Percentiles rank a stretch among this genome's conserved stretches.
phyloP scores from a whole-genome alignment of 106 monocot genomes.

The Dendrobium huoshanense region DNA sequence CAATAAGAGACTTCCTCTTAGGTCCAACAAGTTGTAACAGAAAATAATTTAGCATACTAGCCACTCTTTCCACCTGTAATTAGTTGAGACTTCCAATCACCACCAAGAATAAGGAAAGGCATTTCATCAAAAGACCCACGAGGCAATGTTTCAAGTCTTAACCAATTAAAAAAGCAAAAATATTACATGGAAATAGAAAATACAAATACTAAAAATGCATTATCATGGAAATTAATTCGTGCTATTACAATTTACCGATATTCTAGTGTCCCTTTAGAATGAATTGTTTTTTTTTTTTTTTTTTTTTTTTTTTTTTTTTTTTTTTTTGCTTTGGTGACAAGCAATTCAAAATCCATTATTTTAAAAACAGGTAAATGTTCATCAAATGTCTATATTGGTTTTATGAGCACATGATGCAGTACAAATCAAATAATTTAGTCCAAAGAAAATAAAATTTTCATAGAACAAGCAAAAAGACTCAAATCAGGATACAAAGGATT shows the following conservation, averaged over 20 bases:
- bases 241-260: neutral
- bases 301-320: neutral
- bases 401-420: too few species aligned
- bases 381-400: neutral
- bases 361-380: neutral
- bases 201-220: neutral
- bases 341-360: neutral
- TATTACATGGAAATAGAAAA: neutral
- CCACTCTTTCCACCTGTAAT: constrained; percentile 89
- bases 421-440: too few species aligned
- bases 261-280: neutral
- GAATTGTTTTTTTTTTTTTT: neutral
- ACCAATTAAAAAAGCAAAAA: neutral
- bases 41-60: constrained; percentile 97
- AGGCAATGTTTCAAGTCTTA: neutral
- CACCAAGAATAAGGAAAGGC: neutral
- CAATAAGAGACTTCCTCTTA: constrained; percentile 74
- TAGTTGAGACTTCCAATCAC: neutral
- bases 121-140: too few species aligned
- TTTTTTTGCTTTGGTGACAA: neutral
- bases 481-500: too few species aligned
- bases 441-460: too few species aligned
- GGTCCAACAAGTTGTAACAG: constrained; percentile 95
- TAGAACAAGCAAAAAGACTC: too few species aligned
- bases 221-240: neutral